Evolutionary conservation across 169 alveolate genomes (phyloP).

Genomic region (Plasmodium coatneyi): DNA sequence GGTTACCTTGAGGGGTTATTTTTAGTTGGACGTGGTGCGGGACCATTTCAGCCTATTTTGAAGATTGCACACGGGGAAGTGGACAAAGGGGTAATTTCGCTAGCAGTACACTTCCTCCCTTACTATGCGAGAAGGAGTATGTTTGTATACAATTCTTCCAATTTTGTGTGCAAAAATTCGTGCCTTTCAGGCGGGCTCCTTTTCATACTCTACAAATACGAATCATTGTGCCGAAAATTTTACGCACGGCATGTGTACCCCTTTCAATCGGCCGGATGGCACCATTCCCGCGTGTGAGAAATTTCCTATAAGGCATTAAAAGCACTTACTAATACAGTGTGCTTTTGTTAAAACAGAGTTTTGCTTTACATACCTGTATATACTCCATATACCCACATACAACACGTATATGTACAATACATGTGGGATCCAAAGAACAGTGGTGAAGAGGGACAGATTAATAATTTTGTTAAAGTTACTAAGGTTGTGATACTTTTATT

Average conservation of each 20-base stretch:
- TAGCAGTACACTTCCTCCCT: neutral
- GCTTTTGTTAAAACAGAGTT: neutral
- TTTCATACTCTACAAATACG: neutral
- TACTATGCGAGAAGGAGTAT: neutral
- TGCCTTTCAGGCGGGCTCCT: neutral
- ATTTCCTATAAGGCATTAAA: neutral
- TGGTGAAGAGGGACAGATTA: neutral
- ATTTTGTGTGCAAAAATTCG: neutral
- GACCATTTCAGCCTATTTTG: neutral
- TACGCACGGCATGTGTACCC: neutral
- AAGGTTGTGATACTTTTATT: neutral
- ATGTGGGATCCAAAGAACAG: neutral
- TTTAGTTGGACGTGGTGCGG: neutral
- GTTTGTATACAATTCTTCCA: neutral
- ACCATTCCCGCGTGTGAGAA: neutral
- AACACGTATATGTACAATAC: neutral
- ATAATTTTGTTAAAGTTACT: neutral
- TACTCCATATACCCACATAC: neutral
- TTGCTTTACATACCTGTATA: neutral
- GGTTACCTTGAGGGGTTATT: neutral
- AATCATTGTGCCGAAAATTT: neutral
- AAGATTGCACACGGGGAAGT: neutral
- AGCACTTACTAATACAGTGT: neutral
- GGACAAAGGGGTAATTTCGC: neutral
- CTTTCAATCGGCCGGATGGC: neutral